phyloP scores from a whole-genome alignment of 192 early-diverging fungal species.

The Rhizophagus prolifer region DNA sequence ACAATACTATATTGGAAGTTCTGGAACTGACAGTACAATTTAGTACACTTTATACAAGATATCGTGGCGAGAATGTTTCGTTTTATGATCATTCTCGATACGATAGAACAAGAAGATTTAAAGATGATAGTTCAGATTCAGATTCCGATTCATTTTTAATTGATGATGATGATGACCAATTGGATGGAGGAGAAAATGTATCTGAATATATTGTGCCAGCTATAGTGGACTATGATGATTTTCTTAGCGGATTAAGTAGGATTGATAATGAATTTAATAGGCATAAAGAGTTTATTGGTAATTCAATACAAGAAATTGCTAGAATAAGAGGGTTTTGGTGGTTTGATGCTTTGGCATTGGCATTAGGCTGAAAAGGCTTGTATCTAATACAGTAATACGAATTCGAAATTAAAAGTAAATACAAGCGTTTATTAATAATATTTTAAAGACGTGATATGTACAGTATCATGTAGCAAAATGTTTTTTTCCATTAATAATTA shows the following conservation, averaged over 20 bases:
- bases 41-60: slow-evolving; percentile 22
- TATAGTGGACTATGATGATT: slow-evolving; percentile 14
- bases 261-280: slow-evolving; percentile 29
- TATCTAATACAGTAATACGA: background rate
- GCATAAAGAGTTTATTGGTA: slow-evolving; percentile 29
- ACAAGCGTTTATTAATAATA: no score
- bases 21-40: slow-evolving; percentile 25
- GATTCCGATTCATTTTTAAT: slow-evolving; percentile 3
- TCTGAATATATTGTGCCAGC: background rate
- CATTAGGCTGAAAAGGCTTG: slow-evolving; percentile 14
- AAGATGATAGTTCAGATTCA: slow-evolving; percentile 12
- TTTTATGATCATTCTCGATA: slow-evolving; percentile 20
- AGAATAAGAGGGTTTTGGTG: slow-evolving; percentile 27
- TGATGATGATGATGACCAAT: slow-evolving; percentile 13
- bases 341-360: slow-evolving; percentile 24
- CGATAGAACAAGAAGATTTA: background rate
- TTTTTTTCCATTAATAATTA: background rate
- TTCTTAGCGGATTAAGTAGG: slow-evolving; percentile 20
- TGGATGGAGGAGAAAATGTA: background rate
- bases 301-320: slow-evolving; percentile 16
- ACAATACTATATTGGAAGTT: slow-evolving; percentile 20
- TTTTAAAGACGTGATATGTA: no score
- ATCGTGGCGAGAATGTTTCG: slow-evolving; percentile 17
- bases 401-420: background rate
- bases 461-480: background rate